Evolutionary conservation across 306 rosid species (phyloP).

Genomic region (Trifolium fragiferum): DNA sequence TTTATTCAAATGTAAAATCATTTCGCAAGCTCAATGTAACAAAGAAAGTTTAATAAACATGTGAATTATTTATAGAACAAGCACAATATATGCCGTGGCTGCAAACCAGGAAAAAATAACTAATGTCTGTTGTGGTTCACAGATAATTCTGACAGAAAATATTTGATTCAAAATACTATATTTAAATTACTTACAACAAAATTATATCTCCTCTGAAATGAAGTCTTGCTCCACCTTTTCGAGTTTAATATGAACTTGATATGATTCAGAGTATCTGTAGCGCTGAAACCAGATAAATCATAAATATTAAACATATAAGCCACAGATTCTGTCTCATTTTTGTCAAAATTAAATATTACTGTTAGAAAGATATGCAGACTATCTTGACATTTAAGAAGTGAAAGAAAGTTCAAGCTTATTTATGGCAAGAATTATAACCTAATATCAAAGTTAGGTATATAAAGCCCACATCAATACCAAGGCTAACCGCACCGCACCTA

Average conservation of each 20-base stretch:
- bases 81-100: neutral
- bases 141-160: conserved; percentile 1
- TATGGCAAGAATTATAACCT: conserved; percentile 23
- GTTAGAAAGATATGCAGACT: conserved; percentile 15
- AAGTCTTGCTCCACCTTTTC: conserved; percentile 69
- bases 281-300: conserved; percentile 66
- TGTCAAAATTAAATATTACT: conserved; percentile 19
- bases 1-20: conserved; percentile 42
- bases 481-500: conserved; percentile 6
- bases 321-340: conserved; percentile 3
- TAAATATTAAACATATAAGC: conserved; percentile 21
- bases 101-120: conserved; percentile 25
- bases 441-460: conserved; percentile 27
- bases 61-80: neutral
- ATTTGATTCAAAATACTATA: conserved; percentile 3
- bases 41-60: conserved; percentile 24
- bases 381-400: conserved; percentile 30
- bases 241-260: conserved; percentile 78
- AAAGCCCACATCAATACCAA: conserved; percentile 11
- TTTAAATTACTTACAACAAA: conserved; percentile 79
- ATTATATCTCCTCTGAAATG: conserved; percentile 67
- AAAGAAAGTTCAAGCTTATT: conserved; percentile 23
- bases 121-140: conserved; percentile 8
- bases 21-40: conserved; percentile 7
- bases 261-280: conserved; percentile 76